Percentiles rank a stretch among this genome's conserved stretches.
These are phyloP conservation scores for Udeniomyces megalosporus DNA, from an alignment of 768 basidiomycete genomes.

Conservation along the genomic window DNA sequence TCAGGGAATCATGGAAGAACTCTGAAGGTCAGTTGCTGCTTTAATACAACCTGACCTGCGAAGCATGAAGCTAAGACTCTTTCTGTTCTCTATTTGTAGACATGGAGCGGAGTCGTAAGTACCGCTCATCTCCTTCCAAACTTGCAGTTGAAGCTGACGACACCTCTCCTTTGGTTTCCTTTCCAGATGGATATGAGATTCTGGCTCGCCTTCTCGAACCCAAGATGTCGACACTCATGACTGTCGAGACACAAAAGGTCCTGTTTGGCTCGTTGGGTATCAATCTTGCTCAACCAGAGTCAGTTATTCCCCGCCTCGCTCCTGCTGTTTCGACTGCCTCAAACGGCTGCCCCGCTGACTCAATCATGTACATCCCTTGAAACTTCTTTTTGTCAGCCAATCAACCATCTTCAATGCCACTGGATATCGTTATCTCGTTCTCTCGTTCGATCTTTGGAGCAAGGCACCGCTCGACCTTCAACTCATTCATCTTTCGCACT, in stretches of 20 bases:
- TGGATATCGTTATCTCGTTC: constrained; percentile 65
- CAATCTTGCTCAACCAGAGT: constrained; percentile 69
- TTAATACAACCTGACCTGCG: background rate
- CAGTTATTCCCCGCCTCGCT: constrained; percentile 22
- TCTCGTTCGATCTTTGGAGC: constrained; percentile 86
- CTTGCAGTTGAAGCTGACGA: background rate
- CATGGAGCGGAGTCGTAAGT: constrained; percentile 71
- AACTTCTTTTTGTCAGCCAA: constrained; percentile 40
- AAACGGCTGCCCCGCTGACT: too few relatives aligned
- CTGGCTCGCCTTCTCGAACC: constrained; percentile 53
- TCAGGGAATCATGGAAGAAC: constrained; percentile 77
- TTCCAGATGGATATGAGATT: constrained; percentile 69
- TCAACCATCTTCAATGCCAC: constrained; percentile 69
- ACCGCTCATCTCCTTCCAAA: background rate
- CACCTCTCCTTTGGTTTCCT: background rate
- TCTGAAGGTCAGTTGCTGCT: constrained; percentile 39
- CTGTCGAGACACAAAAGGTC: constrained; percentile 62
- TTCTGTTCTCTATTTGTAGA: constrained; percentile 32
- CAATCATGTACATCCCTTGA: too few relatives aligned
- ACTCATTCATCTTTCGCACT: constrained; percentile 62
- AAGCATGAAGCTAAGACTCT: too few relatives aligned
- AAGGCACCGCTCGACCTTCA: constrained; percentile 56
- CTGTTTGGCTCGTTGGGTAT: constrained; percentile 75
- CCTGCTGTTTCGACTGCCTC: background rate
- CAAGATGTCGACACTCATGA: constrained; percentile 54